Base-by-base conservation (phyloP, 495 filamentous ascomycete genomes). In the Letharia columbiana region DNA sequence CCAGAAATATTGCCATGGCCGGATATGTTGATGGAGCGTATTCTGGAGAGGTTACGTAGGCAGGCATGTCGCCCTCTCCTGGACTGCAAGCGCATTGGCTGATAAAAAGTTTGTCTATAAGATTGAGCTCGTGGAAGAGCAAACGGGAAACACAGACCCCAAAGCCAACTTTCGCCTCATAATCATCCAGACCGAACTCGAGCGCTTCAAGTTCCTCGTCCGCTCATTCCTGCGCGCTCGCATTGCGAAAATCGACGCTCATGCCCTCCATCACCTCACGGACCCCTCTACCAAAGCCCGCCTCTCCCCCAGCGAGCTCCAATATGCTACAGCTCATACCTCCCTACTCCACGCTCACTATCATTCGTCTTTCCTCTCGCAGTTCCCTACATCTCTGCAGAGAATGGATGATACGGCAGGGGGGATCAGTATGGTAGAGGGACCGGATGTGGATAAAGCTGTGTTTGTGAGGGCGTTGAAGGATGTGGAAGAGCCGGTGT, bases 181-280 rank as follows among this genome's bases (percentile, higher is more conserved):
- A 58, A 88, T 98, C 68, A 86, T 97, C 64, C 94, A 98, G 80
- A 98, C 95, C 37, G 94, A 98, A 80, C 86, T 98, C 60, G 90
- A 96, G 75, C 81, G 94, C 49, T 93, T 88, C 75, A 96, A 96
- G 79, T 98, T 89, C 73, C 80, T 98, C 45, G 81, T 97, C 45
- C 86, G 94, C 65, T 88, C 86, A n/a, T 87, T 91, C 67, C 80
- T 98, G 52, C 83, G 94, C 59, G 84, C 88, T n/a, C 81, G 94
- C 40, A 86, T 98, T 50, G 82, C 91, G 28, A 98, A 98, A 78
- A 87, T 71, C 49, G 35, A 66, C 31, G 31, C 33, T 71, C 74
- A 56, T 28, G 73, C 73, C 62, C 61, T 70, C n/a, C 63, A 69
- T 47, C 68, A 88, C 83, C 90, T 91, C 71, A 50, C 58, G 33